Evolutionary conservation across 2,329 filamentous ascomycete genomes (phyloP).

Genomic region (Sordariomycetes sp.): DNA sequence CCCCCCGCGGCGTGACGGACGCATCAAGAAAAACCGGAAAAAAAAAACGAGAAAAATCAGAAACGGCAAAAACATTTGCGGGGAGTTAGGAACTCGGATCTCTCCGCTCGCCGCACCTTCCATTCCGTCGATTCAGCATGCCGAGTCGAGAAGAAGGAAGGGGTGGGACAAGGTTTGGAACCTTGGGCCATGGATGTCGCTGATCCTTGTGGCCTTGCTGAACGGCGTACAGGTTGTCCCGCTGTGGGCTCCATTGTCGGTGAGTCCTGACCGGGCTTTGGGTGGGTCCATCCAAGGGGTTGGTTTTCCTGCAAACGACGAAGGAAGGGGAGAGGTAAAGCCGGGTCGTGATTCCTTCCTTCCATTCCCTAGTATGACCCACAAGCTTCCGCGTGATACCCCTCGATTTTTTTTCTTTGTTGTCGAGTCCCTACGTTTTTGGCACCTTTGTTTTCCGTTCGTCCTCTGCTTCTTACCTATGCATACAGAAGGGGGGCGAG

Average conservation of each 20-base stretch:
- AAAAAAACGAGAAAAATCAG: not conserved
- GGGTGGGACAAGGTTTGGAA: not conserved
- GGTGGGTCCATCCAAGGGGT: not conserved
- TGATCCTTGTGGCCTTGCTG: not conserved
- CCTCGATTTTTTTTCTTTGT: not conserved
- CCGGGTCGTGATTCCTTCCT: not conserved
- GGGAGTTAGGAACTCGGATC: not conserved
- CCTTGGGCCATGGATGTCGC: not conserved
- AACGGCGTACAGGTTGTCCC: not conserved
- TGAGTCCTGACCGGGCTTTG: not conserved
- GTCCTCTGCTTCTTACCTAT: not conserved
- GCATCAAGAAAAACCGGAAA: not conserved
- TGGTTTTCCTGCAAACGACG: not conserved
- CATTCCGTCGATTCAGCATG: not conserved
- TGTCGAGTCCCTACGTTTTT: not conserved
- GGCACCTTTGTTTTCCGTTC: not conserved
- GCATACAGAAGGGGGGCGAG: not conserved
- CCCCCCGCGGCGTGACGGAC: not conserved
- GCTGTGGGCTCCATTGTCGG: not conserved
- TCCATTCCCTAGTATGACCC: not conserved
- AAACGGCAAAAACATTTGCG: not conserved
- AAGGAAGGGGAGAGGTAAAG: not conserved
- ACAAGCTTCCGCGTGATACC: not conserved
- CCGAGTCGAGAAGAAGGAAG: not conserved
- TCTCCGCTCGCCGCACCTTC: not conserved